Evolutionary conservation across 257 asterid species (phyloP).

Genomic region (Misopates orontium): DNA sequence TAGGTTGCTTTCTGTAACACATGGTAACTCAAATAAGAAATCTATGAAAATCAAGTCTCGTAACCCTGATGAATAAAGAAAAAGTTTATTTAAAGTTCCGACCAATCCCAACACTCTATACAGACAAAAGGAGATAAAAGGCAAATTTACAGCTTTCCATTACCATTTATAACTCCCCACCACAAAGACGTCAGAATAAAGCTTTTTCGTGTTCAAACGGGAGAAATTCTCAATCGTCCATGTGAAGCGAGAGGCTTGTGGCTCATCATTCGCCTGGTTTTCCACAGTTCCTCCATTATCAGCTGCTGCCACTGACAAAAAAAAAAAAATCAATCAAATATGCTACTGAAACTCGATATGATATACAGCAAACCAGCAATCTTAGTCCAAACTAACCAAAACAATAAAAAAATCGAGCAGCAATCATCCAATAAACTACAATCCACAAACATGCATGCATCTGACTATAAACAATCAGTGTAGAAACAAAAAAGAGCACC

Average conservation of each 20-base stretch:
- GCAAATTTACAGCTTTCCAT: constrained; percentile 1
- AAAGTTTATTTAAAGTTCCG: too few relatives aligned
- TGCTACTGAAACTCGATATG: constrained; percentile 13
- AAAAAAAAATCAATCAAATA: constrained; percentile 8
- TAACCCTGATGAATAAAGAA: too few relatives aligned
- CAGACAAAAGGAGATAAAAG: neutral
- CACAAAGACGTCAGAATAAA: constrained; percentile 68
- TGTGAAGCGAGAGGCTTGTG: constrained; percentile 74
- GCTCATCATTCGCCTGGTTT: constrained; percentile 81
- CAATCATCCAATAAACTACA: too few relatives aligned
- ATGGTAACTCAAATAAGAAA: too few relatives aligned
- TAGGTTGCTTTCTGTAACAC: constrained; percentile 3
- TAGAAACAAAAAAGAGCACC: constrained; percentile 39
- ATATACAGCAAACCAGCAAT: constrained; percentile 2
- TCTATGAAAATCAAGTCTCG: too few relatives aligned
- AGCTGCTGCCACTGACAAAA: constrained; percentile 45
- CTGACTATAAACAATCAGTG: too few relatives aligned
- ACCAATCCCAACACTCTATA: too few relatives aligned
- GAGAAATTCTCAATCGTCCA: constrained; percentile 86
- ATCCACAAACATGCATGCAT: too few relatives aligned
- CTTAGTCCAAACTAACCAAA: too few relatives aligned
- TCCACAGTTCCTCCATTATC: constrained; percentile 68
- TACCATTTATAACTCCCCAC: constrained; percentile 95
- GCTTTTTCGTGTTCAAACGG: constrained; percentile 64
- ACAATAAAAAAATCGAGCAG: too few relatives aligned